Conservation (phyloP, 805 yeast genomes). For the Ogataea naganishii region DNA sequence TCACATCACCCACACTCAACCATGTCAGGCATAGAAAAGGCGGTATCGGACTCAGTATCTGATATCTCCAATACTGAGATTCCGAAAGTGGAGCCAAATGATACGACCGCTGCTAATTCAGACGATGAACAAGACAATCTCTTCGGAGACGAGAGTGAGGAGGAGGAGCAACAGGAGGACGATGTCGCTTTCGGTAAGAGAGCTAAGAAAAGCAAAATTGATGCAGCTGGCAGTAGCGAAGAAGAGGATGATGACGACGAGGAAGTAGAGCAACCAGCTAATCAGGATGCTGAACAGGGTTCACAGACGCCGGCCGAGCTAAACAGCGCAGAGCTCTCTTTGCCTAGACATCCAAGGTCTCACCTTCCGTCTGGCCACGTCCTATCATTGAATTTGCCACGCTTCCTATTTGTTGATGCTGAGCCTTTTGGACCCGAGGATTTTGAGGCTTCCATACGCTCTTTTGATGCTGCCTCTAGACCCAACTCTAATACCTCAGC, state of each 20-base stretch:
- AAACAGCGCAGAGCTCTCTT: conserved; percentile 31
- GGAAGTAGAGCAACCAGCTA: conserved; percentile 26
- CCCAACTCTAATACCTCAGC: conserved; percentile 29
- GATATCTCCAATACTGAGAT: too few relatives aligned
- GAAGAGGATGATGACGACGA: conserved; percentile 23
- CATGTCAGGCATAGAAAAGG: too few relatives aligned
- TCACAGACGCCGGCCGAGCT: conserved; percentile 9
- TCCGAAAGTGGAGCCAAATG: conserved; percentile 1
- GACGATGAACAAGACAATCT: conserved; percentile 1
- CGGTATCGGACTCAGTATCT: too few relatives aligned
- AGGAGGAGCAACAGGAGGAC: conserved; percentile 4
- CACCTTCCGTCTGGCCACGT: conserved; percentile 28
- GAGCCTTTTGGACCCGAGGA: conserved; percentile 70
- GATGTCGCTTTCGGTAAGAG: conserved; percentile 3
- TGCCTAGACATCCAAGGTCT: conserved; percentile 44
- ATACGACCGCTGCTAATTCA: conserved; percentile 2
- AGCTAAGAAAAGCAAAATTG: conserved; percentile 13
- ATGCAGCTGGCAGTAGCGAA: conserved; percentile 14
- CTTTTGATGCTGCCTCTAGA: conserved; percentile 27
- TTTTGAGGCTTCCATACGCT: conserved; percentile 41
- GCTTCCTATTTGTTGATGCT: conserved; percentile 75
- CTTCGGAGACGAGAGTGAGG: conserved; percentile 1
- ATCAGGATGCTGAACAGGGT: conserved; percentile 14
- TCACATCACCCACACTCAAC: too few relatives aligned
- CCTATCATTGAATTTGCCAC: conserved; percentile 59